A percentile compares a stretch with the other conserved stretches of the same genome.
Conservation (phyloP, 169 alveolate genomes). For the Babesia caballi region DNA sequence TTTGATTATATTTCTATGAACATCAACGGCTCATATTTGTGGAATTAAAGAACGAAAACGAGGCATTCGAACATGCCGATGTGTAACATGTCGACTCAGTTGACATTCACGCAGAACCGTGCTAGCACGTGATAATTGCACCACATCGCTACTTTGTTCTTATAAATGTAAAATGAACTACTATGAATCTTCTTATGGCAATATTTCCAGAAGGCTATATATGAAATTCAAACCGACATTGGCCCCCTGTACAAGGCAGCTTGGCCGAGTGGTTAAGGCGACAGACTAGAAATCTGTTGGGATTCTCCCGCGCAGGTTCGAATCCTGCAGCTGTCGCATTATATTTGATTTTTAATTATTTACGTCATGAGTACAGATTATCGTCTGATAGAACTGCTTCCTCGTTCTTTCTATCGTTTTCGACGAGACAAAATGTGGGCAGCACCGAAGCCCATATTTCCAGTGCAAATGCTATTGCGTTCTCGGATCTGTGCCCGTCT, state of each 20-base stretch:
- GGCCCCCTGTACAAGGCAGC: slow-evolving; percentile 65
- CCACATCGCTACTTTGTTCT: too few relatives aligned
- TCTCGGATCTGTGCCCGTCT: slow-evolving; percentile 2
- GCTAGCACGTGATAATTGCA: too few relatives aligned
- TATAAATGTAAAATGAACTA: too few relatives aligned
- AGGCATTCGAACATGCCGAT: too few relatives aligned
- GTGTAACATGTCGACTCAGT: too few relatives aligned
- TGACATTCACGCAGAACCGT: too few relatives aligned
- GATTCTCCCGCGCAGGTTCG: slow-evolving; percentile 96
- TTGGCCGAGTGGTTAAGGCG: slow-evolving; percentile 94
- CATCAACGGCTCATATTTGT: neutral
- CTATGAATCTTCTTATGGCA: too few relatives aligned
- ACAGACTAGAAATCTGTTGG: slow-evolving; percentile 93
- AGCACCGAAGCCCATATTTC: slow-evolving; percentile 37
- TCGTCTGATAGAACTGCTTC: too few relatives aligned
- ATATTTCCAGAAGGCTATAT: too few relatives aligned
- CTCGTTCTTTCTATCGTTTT: neutral
- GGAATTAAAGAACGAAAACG: neutral
- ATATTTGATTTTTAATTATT: neutral
- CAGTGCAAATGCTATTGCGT: slow-evolving; percentile 14
- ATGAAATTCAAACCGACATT: too few relatives aligned
- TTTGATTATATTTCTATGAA: too few relatives aligned
- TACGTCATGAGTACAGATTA: too few relatives aligned
- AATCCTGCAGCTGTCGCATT: slow-evolving; percentile 92
- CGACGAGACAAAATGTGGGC: slow-evolving; percentile 8